Conservation (phyloP, 768 basidiomycete species). For the Amanita muscaria region DNA sequence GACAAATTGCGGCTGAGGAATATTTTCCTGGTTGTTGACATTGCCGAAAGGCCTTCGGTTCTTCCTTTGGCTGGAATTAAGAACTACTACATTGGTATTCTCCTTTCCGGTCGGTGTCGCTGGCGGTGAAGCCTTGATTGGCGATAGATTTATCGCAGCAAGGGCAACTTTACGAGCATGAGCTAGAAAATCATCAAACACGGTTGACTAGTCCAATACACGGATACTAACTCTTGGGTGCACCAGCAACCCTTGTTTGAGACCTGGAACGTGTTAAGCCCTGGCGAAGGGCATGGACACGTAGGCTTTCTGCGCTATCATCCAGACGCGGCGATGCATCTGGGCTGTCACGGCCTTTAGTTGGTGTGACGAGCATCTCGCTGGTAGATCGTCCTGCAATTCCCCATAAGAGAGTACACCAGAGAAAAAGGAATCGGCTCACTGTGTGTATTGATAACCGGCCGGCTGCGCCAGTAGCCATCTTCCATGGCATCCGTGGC, state of each 20-base stretch:
- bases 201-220: not conserved
- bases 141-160: conserved; percentile 33
- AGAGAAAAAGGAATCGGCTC: not conserved
- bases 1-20: conserved; percentile 14
- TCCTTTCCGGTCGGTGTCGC: conserved; percentile 34
- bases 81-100: conserved; percentile 17
- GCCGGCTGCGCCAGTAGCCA: conserved; percentile 47
- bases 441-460: conserved; percentile 33
- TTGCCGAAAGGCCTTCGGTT: conserved; percentile 26
- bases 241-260: conserved; percentile 32
- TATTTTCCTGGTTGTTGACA: conserved; percentile 19
- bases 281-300: conserved; percentile 11
- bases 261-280: conserved; percentile 31
- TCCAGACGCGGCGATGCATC: conserved; percentile 29
- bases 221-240: conserved; percentile 22
- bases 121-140: conserved; percentile 47
- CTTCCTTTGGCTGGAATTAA: conserved; percentile 15
- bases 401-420: not conserved
- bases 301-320: conserved; percentile 11
- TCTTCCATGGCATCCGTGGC: conserved; percentile 59
- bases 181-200: conserved; percentile 13
- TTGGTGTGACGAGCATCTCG: conserved; percentile 25
- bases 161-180: conserved; percentile 31
- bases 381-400: conserved; percentile 38
- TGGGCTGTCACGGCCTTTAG: conserved; percentile 22